A percentile compares a stretch with the other conserved stretches of the same genome.
phyloP scores from a whole-genome alignment of 2,329 filamentous ascomycete species.

The Fusarium sp. region DNA sequence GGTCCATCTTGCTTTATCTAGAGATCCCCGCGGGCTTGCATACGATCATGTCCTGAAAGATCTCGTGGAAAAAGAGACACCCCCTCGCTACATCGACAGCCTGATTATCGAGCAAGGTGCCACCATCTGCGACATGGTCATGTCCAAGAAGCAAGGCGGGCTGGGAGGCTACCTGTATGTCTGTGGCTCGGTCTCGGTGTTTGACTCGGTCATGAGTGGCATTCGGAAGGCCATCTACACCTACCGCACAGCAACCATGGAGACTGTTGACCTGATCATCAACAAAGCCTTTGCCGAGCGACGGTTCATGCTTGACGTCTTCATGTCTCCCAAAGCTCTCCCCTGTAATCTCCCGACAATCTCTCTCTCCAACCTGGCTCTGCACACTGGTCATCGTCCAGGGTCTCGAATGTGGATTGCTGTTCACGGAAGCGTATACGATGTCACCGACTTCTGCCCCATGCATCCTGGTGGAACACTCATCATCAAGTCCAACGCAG shows the following conservation, averaged over 20 bases:
- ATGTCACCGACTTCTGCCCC: slow-evolving; percentile 61
- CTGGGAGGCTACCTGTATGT: slow-evolving; percentile 51
- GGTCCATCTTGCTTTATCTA: slow-evolving; percentile 62
- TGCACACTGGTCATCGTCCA: slow-evolving; percentile 60
- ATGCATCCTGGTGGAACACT: slow-evolving; percentile 64
- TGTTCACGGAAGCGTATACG: slow-evolving; percentile 63
- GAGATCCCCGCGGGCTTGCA: slow-evolving; percentile 57
- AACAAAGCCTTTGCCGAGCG: slow-evolving; percentile 64
- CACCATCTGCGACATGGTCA: slow-evolving; percentile 62
- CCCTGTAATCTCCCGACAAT: slow-evolving; percentile 61
- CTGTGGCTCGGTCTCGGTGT: slow-evolving; percentile 43
- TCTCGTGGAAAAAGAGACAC: slow-evolving; percentile 58
- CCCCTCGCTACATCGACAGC: slow-evolving; percentile 62
- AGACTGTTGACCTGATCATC: slow-evolving; percentile 59
- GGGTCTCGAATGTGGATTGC: slow-evolving; percentile 60
- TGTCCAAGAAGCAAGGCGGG: slow-evolving; percentile 65
- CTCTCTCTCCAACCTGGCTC: slow-evolving; percentile 58
- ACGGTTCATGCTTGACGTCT: slow-evolving; percentile 65
- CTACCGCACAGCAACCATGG: slow-evolving; percentile 60
- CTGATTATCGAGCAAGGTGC: slow-evolving; percentile 61
- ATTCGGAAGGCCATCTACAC: slow-evolving; percentile 65
- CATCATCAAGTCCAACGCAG: slow-evolving; percentile 63
- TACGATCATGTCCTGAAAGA: slow-evolving; percentile 54
- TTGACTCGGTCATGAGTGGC: slow-evolving; percentile 64
- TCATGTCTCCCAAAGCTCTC: slow-evolving; percentile 64